A percentile compares a stretch with the other conserved stretches of the same genome.
These are phyloP conservation scores for Geoglossum cookeanum DNA, from an alignment of 2,329 filamentous ascomycete genomes.

Conservation along the genomic window DNA sequence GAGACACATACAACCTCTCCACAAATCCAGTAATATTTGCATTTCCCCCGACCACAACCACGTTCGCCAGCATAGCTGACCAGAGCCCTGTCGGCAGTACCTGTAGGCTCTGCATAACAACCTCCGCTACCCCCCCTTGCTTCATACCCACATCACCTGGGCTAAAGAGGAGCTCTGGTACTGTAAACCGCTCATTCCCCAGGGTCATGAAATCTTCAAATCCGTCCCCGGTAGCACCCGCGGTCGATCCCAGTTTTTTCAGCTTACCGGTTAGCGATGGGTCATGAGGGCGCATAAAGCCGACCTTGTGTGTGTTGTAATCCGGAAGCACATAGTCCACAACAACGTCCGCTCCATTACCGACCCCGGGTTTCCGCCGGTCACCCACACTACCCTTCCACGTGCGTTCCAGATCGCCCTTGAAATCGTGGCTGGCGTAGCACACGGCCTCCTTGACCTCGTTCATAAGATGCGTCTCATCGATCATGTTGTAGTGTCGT, in stretches of 20 bases:
- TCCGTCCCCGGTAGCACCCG: conserved; percentile 23
- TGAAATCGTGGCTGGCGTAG: conserved; percentile 65
- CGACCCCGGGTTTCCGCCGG: conserved; percentile 25
- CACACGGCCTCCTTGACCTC: conserved; percentile 87
- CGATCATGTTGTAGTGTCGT: conserved; percentile 87
- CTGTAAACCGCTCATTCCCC: conserved; percentile 76
- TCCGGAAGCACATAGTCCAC: conserved; percentile 89
- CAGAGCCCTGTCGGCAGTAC: conserved; percentile 64
- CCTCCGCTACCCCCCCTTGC: conserved; percentile 63
- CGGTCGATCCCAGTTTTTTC: conserved; percentile 26
- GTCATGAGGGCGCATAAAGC: conserved; percentile 61
- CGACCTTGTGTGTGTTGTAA: conserved; percentile 41
- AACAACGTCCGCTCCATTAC: conserved; percentile 35
- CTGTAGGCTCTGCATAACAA: conserved; percentile 62
- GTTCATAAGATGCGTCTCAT: conserved; percentile 84
- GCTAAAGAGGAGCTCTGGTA: conserved; percentile 78
- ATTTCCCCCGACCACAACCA: conserved; percentile 78
- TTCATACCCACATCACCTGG: conserved; percentile 71
- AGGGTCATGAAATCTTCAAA: conserved; percentile 68
- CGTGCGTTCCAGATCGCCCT: conserved; percentile 54
- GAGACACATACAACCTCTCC: conserved; percentile 40
- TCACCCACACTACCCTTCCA: conserved; percentile 55
- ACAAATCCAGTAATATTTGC: conserved; percentile 63
- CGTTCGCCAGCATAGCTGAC: conserved; percentile 67
- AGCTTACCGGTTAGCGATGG: conserved; percentile 37